Base-by-base conservation (phyloP, 2,329 filamentous ascomycete species). In the Truncatella angustata region DNA sequence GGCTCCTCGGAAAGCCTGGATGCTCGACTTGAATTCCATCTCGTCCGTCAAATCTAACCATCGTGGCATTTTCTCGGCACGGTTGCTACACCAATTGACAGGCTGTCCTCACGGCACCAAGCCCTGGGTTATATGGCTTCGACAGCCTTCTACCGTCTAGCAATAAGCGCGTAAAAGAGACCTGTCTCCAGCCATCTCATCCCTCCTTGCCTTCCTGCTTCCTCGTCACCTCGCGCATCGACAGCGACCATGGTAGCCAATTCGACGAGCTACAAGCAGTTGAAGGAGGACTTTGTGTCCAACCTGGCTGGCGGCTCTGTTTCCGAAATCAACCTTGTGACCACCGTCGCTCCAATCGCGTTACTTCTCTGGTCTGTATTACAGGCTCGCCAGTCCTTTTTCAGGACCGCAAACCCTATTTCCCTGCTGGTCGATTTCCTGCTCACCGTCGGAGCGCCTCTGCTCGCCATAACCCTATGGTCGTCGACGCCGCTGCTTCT, bases 211-310 rank as follows among this genome's bases (percentile, higher is more conserved):
- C 5, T 3, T 16, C 5, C 3, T 16, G 7, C n/a, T 40, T 40
- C 12, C 23, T 24, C 18, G 16, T 24, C 5, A 18, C 23, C 24
- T 26, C 23, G 40, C 21, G 24, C 32, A 26, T 26, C 44, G 44
- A 47, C 28, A 46, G 20, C 30, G 12, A 57, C 55, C 26, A 66
- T 65, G 62, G 60, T 54, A 56, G 60, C 68, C 58, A 69, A 68
- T 54, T 69, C 65, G 62, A 68, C 73, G 43, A 86, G 80, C 71
- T 96, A 97, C 77, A 99, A 97, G 74, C 83, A 88, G 64, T 80
- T 88, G 60, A 99, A 99, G 75, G 92, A 96, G 77, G 91, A 91
- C 66, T 96, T 96, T 69, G 94, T 99, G 65, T 96, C 93, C 50
- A 90, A 91, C 68, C 83, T 96, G 26, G 86, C 87, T 5, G 94